Conservation (phyloP, 2,329 filamentous ascomycete species). For the Aciculosporium take region DNA sequence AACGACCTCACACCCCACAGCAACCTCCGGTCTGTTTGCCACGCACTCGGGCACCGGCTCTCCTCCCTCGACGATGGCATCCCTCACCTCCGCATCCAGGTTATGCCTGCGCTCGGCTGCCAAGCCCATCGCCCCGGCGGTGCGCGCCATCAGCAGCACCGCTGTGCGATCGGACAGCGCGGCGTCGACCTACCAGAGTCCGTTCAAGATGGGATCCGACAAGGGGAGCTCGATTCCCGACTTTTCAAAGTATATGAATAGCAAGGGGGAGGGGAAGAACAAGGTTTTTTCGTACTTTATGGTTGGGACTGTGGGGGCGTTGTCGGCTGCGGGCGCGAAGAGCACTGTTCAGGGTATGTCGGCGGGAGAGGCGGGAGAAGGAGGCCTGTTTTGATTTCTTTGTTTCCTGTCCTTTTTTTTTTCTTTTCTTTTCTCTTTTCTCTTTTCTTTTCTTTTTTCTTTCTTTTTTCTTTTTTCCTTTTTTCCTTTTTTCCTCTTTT, state of each 20-base stretch:
- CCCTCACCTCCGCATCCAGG: conserved; percentile 54
- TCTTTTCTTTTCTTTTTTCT: too few species aligned
- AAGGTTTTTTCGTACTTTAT: conserved; percentile 96
- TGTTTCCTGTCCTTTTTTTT: too few species aligned
- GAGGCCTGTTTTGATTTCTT: background rate
- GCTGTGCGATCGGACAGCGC: conserved; percentile 34
- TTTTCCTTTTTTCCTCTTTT: too few species aligned
- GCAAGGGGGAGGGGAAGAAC: conserved; percentile 53
- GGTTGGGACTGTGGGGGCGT: conserved; percentile 87
- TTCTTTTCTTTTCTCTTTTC: too few species aligned
- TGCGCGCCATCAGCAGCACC: conserved; percentile 44
- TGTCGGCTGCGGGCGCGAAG: conserved; percentile 90
- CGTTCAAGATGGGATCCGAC: conserved; percentile 46
- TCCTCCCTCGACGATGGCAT: conserved; percentile 40
- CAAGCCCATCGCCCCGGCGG: conserved; percentile 24
- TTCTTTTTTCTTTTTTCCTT: too few species aligned
- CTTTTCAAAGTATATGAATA: conserved; percentile 77
- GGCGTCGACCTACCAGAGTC: conserved; percentile 41
- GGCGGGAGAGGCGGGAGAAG: background rate
- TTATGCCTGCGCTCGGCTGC: conserved; percentile 48
- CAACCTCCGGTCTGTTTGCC: conserved; percentile 9
- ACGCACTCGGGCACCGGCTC: conserved; percentile 5
- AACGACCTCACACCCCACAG: conserved; percentile 31
- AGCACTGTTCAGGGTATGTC: conserved; percentile 89
- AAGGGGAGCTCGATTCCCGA: conserved; percentile 63